Evolutionary conservation across 2,329 filamentous ascomycete genomes (phyloP), one percentile per base, ranked within the genome.

Genomic region (Calonectria leucothoes): DNA sequence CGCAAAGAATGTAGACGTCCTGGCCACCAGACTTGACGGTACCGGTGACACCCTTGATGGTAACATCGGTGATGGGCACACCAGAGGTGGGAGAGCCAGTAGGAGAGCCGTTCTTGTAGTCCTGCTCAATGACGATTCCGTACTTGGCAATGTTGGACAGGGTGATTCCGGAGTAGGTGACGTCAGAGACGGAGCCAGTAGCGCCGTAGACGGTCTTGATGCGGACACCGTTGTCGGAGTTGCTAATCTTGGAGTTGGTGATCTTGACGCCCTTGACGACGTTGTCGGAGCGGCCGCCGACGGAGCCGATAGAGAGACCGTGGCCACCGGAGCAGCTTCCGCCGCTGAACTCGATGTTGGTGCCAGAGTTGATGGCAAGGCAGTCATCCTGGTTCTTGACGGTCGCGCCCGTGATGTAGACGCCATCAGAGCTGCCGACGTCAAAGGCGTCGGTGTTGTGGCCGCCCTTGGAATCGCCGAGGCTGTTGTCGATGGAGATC

Each of bases 381-480:
- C 90, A 92, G 79, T 92, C 90, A 73, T 92, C 90, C 82, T 92
- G 90, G 84, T 92, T 92, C 80, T 89, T 86, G 69, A 92, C 85
- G 37, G 84, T 86, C 39, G 89, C 88, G 49, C 86, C 87, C 29
- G 84, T 85, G 72, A 92, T 91, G 70, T 84, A 86, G 35, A 92
- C 84, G 49, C 85, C 85, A 29, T 79, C 84, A 37, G 86, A 89
- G 45, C 81, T 84, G 59, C 88, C 88, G 65, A 92, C 86, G 70
- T 92, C 89, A 75, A 92, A 92, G 1, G 86, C 90, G 77, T 92
- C 90, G 0, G 90, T 92, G 85, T 92, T 92, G 77, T 88, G 82
- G 12, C 81, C 84, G 20, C 79, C 79, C 23, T 78, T 73, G 14
- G 81, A 67, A 68, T 86, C 83, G 6, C 85, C 85, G 6, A 77